Evolutionary conservation across 352 stramenopile genomes (phyloP), one percentile per base, ranked within the genome.

Genomic region (Phytophthora pini): DNA sequence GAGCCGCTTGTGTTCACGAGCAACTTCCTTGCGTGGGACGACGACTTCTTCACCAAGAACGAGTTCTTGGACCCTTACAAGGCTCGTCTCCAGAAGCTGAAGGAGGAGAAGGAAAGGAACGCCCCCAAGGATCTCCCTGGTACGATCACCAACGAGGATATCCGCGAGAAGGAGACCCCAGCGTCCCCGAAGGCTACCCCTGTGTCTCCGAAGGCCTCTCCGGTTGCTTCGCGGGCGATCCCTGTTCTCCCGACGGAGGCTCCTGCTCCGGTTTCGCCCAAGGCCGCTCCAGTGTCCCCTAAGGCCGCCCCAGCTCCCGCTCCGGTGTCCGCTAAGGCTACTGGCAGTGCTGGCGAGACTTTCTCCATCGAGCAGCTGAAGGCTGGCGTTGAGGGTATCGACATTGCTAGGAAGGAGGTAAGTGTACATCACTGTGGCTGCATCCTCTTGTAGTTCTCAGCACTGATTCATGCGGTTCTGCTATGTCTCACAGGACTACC

Each of bases 11-110:
- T 98, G 74, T 98, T 98, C 74, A 97, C 87, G 41, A 88, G 80
- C 74, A 90, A 97, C 78, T 98, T 98, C 67, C 53, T 93, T 47
- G 92, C 87, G 2, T 98, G 92, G 92, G 90, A 98, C 74, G 63
- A 70, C 32, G 57, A 77, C 7, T 87, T 92, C 40, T 90, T 95
- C 57, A 75, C 79, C n/a, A 90, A 96, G 72, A 89, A 79, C 49
- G 77, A 89, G 51, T 98, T 97, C 49, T 58, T 95, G 43, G 92
- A 98, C 71, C 92, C 92, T 47, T 98, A 97, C 72, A 79, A 95
- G 73, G 78, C 84, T 20, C 89, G 88, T 26, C 73, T 97, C 11
- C 75, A 81, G 52, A 89, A 88, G 65, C 57, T 94, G 24, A 88
- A 89, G 74, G 86, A 81, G 34, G 80, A 92, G 54, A 92, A 92